Conservation (phyloP, 202 grass and related monocot genomes). For the Carex arenaria region DNA sequence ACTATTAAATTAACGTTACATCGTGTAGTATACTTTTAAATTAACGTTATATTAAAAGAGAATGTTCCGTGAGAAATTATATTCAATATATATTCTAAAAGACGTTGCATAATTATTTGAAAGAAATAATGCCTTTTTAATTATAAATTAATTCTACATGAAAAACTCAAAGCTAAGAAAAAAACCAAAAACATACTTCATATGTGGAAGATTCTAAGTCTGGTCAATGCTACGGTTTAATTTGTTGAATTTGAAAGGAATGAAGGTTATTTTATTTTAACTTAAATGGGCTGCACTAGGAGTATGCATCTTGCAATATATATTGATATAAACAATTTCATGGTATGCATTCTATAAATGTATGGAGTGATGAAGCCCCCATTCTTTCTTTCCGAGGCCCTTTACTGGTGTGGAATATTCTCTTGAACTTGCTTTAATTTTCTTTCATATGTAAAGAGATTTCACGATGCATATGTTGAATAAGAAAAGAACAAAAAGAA, state of each 20-base stretch:
- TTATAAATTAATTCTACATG: neutral
- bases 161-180: too few species aligned
- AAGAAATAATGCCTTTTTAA: neutral
- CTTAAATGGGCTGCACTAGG: too few species aligned
- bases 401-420: constrained; percentile 7
- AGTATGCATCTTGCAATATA: too few species aligned
- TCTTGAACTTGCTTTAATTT: neutral
- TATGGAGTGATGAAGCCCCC: neutral
- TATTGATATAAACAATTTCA: too few species aligned
- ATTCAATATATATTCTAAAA: neutral
- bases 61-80: too few species aligned
- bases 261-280: too few species aligned
- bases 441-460: constrained; percentile 1
- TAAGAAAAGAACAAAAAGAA: neutral
- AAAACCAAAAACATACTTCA: neutral
- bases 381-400: neutral
- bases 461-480: neutral
- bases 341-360: too few species aligned
- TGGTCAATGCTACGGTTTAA: too few species aligned
- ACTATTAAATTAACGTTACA: too few species aligned
- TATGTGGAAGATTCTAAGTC: too few species aligned
- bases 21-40: neutral
- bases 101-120: neutral
- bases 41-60: neutral
- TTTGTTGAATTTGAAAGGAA: too few species aligned